Conservation (phyloP, 495 filamentous ascomycete genomes). For the Cercophora scortea region DNA sequence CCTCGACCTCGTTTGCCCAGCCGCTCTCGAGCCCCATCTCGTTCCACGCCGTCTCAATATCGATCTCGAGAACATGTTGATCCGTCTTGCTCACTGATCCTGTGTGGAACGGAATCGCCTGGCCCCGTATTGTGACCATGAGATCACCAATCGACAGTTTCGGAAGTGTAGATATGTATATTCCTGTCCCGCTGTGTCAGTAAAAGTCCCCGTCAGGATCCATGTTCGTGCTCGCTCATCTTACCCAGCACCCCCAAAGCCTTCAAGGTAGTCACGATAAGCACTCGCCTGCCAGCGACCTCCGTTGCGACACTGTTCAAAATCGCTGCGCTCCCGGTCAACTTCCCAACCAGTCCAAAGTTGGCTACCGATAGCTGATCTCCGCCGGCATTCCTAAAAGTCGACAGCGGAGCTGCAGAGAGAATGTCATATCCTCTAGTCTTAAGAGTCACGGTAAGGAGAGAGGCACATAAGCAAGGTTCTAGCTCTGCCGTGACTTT, state of each 20-base stretch:
- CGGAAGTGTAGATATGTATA: slow-evolving; percentile 63
- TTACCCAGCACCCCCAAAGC: slow-evolving; percentile 72
- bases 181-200: slow-evolving; percentile 29
- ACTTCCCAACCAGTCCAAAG: slow-evolving; percentile 80
- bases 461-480: slow-evolving; percentile 24
- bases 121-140: slow-evolving; percentile 68
- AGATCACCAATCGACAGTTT: slow-evolving; percentile 56
- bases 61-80: slow-evolving; percentile 61
- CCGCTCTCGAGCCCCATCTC: slow-evolving; percentile 60
- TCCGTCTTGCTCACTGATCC: slow-evolving; percentile 51
- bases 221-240: slow-evolving; percentile 9
- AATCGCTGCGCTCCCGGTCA: slow-evolving; percentile 81
- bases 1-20: slow-evolving; percentile 77
- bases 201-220: too few species aligned
- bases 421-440: slow-evolving; percentile 74
- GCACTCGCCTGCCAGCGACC: slow-evolving; percentile 50
- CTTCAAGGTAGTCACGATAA: slow-evolving; percentile 62
- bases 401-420: slow-evolving; percentile 56
- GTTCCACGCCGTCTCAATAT: slow-evolving; percentile 72
- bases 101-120: slow-evolving; percentile 56
- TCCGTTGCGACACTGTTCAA: slow-evolving; percentile 48
- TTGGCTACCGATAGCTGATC: slow-evolving; percentile 46
- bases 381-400: slow-evolving; percentile 40
- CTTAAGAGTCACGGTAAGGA: slow-evolving; percentile 53
- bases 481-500: slow-evolving; percentile 46